Base-by-base conservation (phyloP, 768 basidiomycete genomes). In the Suillus ampliporus region DNA sequence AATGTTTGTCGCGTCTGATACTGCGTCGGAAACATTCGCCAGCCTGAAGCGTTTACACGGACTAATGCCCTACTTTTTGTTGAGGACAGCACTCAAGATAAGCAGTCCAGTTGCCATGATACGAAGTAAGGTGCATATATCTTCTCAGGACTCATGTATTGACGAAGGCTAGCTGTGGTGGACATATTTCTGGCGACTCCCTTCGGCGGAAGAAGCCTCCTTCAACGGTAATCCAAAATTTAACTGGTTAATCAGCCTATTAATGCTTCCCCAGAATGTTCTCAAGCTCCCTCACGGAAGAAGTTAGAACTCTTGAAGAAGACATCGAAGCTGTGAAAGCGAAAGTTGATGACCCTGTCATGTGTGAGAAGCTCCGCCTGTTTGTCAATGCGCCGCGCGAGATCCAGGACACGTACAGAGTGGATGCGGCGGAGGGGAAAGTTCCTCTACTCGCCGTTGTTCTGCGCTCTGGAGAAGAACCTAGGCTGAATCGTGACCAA, bases 41-140 rank as follows among this genome's bases (percentile, higher is more conserved):
- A 85, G 87, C 62, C 77, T 99, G 63, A 99, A 98, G 79, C 85
- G 96, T 53, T 86, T 97, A 47, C 97, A 99, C 72, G 95, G 95
- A 1, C 78, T 97, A 57, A 97, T 99, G 94, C 97, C 97, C 6
- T 99, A 99, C 74, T 94, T 99, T 70, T 88, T 99, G 81, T 86
- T 99, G 65, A 98, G 95, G 74, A 85, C 94, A 9, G 90, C 94
- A 14, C 78, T 99, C 64, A 90, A 86, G 73, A 93, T 99, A 67
- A 95, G 92, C 61, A 99, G 98, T 76, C 97, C 97, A 2, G 90
- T 99, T 63, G 85, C 86, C 34, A 99, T 99, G 97, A 95, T 99
- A 70, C 86, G 97, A 74, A 89, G 92, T 89, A 62, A 19, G 82
- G 68, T 65, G 8, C 17, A 40, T 17, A 44, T 64, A 35, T 52